Conservation (phyloP, 371 early-diverging fungal genomes). For the Mucor indicus region DNA sequence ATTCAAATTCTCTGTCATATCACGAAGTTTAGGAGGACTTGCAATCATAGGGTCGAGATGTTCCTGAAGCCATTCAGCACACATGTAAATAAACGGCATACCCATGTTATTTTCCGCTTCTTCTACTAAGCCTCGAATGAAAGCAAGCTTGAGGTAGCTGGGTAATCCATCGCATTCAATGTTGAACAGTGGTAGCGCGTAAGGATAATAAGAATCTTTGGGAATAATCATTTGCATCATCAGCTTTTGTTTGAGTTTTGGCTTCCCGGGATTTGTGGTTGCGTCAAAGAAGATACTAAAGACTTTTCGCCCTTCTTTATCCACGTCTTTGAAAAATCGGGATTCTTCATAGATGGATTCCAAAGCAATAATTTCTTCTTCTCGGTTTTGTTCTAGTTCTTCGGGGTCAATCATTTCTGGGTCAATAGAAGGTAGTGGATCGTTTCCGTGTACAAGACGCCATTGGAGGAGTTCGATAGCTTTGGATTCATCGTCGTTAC, state of each 20-base stretch:
- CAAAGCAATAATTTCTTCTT: conserved; percentile 60
- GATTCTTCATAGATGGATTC: conserved; percentile 64
- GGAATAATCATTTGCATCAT: conserved; percentile 46
- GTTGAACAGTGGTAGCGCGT: conserved; percentile 60
- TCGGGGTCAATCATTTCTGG: conserved; percentile 24
- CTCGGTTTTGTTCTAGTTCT: conserved; percentile 34
- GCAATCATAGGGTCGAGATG: conserved; percentile 52
- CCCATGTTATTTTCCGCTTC: conserved; percentile 58
- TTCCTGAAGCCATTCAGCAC: conserved; percentile 67
- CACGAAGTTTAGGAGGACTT: conserved; percentile 60
- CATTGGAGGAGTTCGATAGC: conserved; percentile 53
- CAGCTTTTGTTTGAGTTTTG: conserved; percentile 15
- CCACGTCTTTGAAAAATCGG: conserved; percentile 13
- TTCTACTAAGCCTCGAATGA: conserved; percentile 55
- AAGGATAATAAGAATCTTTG: conserved; percentile 57
- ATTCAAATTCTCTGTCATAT: conserved; percentile 46
- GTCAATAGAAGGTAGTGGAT: conserved; percentile 20
- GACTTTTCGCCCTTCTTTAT: conserved; percentile 15
- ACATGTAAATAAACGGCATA: conserved; percentile 68
- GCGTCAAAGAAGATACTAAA: conserved; percentile 24
- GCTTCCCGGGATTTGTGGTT: conserved; percentile 3
- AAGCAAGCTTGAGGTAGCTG: conserved; percentile 66
- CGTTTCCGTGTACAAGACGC: conserved; percentile 36
- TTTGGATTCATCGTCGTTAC: conserved; percentile 46
- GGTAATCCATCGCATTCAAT: conserved; percentile 64